A percentile compares a stretch with the other conserved stretches of the same genome.
Conservation (phyloP, 1,139 yeast genomes). For the Zhuliangozyma blackwelliae region DNA sequence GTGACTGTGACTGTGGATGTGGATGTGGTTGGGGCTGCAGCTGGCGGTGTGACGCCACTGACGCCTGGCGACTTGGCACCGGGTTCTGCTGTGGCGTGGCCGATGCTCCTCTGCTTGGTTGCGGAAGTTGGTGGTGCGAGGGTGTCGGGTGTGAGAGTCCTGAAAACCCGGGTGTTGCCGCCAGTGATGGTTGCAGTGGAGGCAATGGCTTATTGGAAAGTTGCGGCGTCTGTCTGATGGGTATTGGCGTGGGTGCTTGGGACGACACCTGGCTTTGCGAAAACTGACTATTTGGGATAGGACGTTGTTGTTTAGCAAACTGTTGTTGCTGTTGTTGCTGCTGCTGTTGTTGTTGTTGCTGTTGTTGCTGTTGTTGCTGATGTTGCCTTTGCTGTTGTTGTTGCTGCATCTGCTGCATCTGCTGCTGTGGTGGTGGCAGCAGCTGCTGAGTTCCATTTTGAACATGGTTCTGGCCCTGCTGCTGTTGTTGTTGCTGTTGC, state of each 20-base stretch:
- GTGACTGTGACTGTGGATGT: slow-evolving; percentile 3
- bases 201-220: slow-evolving; percentile 4
- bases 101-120: slow-evolving; percentile 7
- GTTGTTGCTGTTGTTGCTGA: slow-evolving; percentile 6
- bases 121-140: slow-evolving; percentile 4
- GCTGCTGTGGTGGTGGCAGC: slow-evolving; percentile 1
- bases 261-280: slow-evolving; percentile 6
- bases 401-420: slow-evolving; percentile 3
- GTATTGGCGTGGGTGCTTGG: slow-evolving; percentile 7
- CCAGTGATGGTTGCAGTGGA: slow-evolving; percentile 2
- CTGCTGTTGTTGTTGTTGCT: slow-evolving; percentile 5
- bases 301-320: slow-evolving; percentile 3
- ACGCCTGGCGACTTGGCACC: neutral
- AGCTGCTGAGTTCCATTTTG: neutral
- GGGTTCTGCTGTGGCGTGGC: slow-evolving; percentile 8
- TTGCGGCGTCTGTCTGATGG: slow-evolving; percentile 10
- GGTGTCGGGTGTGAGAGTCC: slow-evolving; percentile 8
- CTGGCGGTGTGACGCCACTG: slow-evolving; percentile 3
- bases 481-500: slow-evolving; percentile 7
- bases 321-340: slow-evolving; percentile 6
- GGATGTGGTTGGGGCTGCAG: slow-evolving; percentile 3
- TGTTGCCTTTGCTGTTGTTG: slow-evolving; percentile 3
- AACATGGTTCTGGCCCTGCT: slow-evolving; percentile 1
- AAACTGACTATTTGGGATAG: neutral
- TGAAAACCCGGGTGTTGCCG: slow-evolving; percentile 5